Base-by-base conservation (phyloP, 768 basidiomycete species). In the Tulasnella calospora region DNA sequence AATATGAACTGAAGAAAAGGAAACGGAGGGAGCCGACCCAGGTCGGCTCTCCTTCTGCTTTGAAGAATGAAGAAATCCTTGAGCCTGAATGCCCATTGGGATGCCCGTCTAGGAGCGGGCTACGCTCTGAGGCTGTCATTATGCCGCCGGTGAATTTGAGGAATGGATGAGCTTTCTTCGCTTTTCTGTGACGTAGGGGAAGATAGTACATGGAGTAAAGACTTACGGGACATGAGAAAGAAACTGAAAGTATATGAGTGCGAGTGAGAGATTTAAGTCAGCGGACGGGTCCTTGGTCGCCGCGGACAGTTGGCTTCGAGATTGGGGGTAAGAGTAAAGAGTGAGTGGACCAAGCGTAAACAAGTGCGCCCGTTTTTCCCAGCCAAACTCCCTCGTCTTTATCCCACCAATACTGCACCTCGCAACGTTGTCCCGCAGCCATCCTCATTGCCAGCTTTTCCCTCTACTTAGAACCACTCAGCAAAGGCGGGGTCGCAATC, bases 1-100 rank as follows among this genome's bases (percentile, higher is more conserved):
- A 82, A 85, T 89, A 96, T 33, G 89, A 88, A 46, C 87, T 88
- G 74, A 91, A 87, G 77, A 92, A 81, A 82, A 92, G 90, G 85
- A 85, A 90, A 76, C 82, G 85, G 83, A 87, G 89, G 17, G 92
- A 93, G 40, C 83, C 78, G 7, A 84, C 44, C 88, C 90, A 92
- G 19, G 88, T 86, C 0, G 92, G 92, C 82, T 92, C 89, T 76
- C 87, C 90, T 77, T 91, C 88, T 27, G 72, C 78, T n/a, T 38
- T 38, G 41, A 79, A 13, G n/a, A 78, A 78, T 30, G 23, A n/a
- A 33, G 41, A 41, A 41, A 78, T 41, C 21, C 30, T 71, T 10
- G 40, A 71, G n/a, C 70, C 23, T 21, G 69, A 30, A 33, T 46
- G n/a, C 38, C 69, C 69, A 27, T 77, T 69, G 40, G 77, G 40